A percentile compares a stretch with the other conserved stretches of the same genome.
Evolutionary conservation across 352 stramenopile species (phyloP).

Genomic region (Globisporangium irregulare): DNA sequence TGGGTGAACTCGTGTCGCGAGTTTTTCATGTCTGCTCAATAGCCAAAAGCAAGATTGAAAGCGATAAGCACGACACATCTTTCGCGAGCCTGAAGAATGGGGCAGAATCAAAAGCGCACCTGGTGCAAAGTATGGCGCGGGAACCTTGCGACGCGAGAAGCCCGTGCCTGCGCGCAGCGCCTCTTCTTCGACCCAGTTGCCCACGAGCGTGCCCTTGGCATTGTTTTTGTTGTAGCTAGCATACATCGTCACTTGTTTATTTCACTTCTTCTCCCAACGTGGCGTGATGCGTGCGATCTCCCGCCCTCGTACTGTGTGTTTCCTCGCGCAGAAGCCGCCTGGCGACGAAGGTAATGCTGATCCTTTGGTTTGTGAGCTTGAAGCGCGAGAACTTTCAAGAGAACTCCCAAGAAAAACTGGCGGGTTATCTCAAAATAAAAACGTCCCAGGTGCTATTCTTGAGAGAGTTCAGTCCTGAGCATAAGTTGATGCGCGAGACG

Average conservation of each 20-base stretch:
- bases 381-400: neutral
- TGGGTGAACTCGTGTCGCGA: conserved; percentile 45
- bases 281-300: neutral
- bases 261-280: neutral
- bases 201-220: conserved; percentile 62
- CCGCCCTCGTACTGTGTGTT: neutral
- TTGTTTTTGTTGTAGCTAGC: conserved; percentile 84
- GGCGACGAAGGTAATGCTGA: neutral
- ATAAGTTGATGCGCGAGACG: neutral
- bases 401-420: neutral
- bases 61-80: neutral
- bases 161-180: conserved; percentile 59
- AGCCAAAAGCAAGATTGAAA: neutral
- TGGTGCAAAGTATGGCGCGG: conserved; percentile 26
- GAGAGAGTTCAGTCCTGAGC: neutral
- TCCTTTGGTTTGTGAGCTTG: neutral
- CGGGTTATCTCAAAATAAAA: neutral
- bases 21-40: conserved; percentile 32
- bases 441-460: neutral
- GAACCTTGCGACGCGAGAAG: conserved; percentile 55
- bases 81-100: neutral
- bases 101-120: neutral
- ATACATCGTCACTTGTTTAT: conserved; percentile 27
- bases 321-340: neutral
- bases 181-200: conserved; percentile 86